Evolutionary conservation across 2,329 filamentous ascomycete species (phyloP).

Genomic region (Xylaria arbuscula): DNA sequence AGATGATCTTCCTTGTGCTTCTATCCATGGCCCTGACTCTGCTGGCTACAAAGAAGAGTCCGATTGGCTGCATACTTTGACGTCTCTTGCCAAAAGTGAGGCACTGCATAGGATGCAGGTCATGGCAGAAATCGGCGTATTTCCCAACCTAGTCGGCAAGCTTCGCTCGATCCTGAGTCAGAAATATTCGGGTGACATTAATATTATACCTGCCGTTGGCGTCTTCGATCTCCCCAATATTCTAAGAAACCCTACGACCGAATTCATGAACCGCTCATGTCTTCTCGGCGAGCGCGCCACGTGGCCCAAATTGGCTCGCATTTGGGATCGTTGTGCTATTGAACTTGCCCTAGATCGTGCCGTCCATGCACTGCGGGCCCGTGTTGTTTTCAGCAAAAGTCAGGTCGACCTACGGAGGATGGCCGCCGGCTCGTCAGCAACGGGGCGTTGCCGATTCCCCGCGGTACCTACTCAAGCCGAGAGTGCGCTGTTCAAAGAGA

Average conservation of each 20-base stretch:
- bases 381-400: constrained; percentile 75
- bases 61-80: constrained; percentile 74
- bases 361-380: constrained; percentile 74
- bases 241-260: constrained; percentile 83
- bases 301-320: constrained; percentile 88
- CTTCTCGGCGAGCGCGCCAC: constrained; percentile 85
- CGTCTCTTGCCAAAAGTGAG: constrained; percentile 81
- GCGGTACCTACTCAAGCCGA: constrained; percentile 33
- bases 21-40: constrained; percentile 43
- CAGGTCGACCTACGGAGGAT: constrained; percentile 69
- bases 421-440: constrained; percentile 50
- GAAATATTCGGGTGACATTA: constrained; percentile 94
- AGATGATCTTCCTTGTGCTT: constrained; percentile 70
- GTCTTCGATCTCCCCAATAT: constrained; percentile 80
- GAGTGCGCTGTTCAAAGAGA: constrained; percentile 45
- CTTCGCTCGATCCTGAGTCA: constrained; percentile 84
- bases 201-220: constrained; percentile 84
- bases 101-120: constrained; percentile 83
- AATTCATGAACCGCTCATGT: constrained; percentile 86
- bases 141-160: constrained; percentile 83
- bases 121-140: constrained; percentile 81
- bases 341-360: constrained; percentile 85
- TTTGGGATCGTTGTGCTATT: constrained; percentile 88
- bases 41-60: constrained; percentile 55
- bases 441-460: constrained; percentile 35